Evolutionary conservation across 306 rosid genomes (phyloP).

Genomic region (Dryas octopetala): DNA sequence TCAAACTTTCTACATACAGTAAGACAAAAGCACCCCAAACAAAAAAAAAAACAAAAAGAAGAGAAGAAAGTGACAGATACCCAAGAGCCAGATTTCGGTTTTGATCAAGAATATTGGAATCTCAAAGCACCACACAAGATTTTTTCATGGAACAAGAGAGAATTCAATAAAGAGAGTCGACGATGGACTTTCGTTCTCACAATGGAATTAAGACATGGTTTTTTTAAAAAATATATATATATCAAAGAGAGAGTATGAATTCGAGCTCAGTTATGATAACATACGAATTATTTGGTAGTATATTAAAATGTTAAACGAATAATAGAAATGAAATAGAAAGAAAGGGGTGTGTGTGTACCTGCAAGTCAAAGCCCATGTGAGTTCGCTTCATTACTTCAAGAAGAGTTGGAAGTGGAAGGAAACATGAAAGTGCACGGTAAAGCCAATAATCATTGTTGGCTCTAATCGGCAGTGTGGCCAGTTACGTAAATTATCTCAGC

Average conservation of each 20-base stretch:
- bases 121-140: constrained; percentile 12
- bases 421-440: background rate
- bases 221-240: background rate
- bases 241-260: background rate
- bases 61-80: background rate
- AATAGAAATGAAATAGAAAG: background rate
- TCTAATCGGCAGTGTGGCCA: background rate
- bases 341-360: constrained; percentile 12
- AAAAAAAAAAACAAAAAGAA: background rate
- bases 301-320: background rate
- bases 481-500: background rate
- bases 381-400: background rate
- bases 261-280: background rate
- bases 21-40: constrained; percentile 6
- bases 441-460: constrained; percentile 10
- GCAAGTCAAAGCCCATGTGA: constrained; percentile 23
- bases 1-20: constrained; percentile 20
- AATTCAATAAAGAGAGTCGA: background rate
- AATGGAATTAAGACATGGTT: background rate
- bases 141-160: background rate
- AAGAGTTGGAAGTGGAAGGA: background rate
- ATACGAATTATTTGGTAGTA: constrained; percentile 3
- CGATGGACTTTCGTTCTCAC: background rate
- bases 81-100: constrained; percentile 14
- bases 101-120: constrained; percentile 14